Percentiles rank a stretch among this genome's conserved stretches.
Evolutionary conservation across 192 early-diverging fungal genomes (phyloP).

Genomic region (Rhizophagus sp.): DNA sequence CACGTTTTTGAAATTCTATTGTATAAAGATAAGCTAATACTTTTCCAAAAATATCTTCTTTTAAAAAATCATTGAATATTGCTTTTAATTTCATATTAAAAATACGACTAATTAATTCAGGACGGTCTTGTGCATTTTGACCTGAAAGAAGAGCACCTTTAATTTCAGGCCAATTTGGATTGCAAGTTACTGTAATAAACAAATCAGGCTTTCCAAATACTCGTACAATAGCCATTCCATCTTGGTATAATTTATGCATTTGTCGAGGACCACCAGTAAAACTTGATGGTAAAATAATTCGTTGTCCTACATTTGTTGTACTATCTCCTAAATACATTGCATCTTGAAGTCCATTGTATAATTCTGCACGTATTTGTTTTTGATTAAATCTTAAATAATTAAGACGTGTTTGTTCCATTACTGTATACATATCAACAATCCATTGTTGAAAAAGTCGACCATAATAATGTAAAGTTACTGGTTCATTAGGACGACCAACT

Average conservation of each 20-base stretch:
- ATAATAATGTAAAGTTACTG: too few species aligned
- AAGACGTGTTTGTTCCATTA: too few species aligned
- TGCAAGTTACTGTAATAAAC: constrained; percentile 44
- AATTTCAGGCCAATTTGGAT: too few species aligned
- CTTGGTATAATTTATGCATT: constrained; percentile 31
- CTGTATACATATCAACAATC: too few species aligned
- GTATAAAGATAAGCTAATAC: constrained; percentile 34
- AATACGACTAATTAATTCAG: constrained; percentile 38
- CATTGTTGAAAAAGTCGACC: too few species aligned
- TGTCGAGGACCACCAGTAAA: constrained; percentile 33
- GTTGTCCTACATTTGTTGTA: constrained; percentile 8
- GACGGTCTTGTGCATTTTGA: constrained; percentile 29
- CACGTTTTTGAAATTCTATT: constrained; percentile 46
- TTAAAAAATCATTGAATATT: constrained; percentile 26
- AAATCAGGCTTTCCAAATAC: constrained; percentile 39
- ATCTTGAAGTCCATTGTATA: constrained; percentile 27
- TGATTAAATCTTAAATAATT: constrained; percentile 31
- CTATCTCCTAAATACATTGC: background rate
- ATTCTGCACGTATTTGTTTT: constrained; percentile 5
- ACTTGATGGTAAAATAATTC: too few species aligned
- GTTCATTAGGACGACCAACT: too few species aligned
- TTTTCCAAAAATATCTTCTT: constrained; percentile 29
- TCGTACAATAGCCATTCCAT: constrained; percentile 33
- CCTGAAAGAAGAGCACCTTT: constrained; percentile 30
- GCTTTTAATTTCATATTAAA: constrained; percentile 33